Evolutionary conservation across 768 basidiomycete species (phyloP), one percentile per base, ranked within the genome.

Genomic region (Lyophyllum decastes): DNA sequence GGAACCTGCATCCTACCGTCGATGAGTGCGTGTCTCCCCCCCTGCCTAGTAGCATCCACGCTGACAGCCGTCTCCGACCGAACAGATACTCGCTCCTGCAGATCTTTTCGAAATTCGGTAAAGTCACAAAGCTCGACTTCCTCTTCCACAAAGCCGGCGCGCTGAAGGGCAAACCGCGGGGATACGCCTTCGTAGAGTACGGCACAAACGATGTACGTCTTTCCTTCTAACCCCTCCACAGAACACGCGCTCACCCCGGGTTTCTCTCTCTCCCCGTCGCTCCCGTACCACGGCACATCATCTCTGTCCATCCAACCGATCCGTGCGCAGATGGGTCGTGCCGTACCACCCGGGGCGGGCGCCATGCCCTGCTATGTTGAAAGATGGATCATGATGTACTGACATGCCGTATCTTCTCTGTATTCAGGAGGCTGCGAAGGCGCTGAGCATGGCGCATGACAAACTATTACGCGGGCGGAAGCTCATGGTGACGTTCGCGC

Each of bases 101-200:
- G 72, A 73, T 95, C 34, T 97, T 97, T 73, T 83, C 90, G 30
- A 95, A 90, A 73, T 95, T 88, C 70, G 97, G 97, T 53, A 94
- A 93, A 73, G 83, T 98, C 59, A 83, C 93, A 21, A 93, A 94
- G 63, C 82, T 98, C 51, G 97, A 99, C 72, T 98, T 87, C 71
- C 81, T 98, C 61, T 98, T 98, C 68, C 95, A 99, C 80, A 98
- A 96, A 73, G 78, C 89, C 0, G 97, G 96, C 0, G 81, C 86
- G 12, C 73, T 88, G 66, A 95, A 89, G 69, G 97, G 97, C 17
- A 97, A 92, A 70, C 95, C 97, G 0, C 80, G 95, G 11, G 96
- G 97, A 5, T 98, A 96, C 72, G 95, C 95, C 0, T 99, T 98
- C 64, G 74, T 99, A 33, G 93, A 98, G 74, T 98, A 87, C 66